Conservation (phyloP, 306 rosid genomes). For the Hippophae rhamnoides region DNA sequence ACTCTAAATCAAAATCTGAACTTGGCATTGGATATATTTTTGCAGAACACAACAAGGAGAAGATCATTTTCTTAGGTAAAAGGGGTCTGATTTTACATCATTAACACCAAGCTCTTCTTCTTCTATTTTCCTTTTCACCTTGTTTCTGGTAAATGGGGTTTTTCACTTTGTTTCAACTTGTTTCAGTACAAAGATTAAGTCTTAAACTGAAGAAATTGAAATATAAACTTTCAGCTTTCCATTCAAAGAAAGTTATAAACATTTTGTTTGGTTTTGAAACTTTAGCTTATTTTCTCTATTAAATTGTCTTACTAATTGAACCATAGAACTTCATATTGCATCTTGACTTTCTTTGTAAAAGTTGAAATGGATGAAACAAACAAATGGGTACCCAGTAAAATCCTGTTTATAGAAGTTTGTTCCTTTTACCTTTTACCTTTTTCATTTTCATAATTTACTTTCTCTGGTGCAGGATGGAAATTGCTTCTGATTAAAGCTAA, state of each 20-base stretch:
- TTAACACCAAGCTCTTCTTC: slow-evolving; percentile 14
- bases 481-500: slow-evolving; percentile 24
- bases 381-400: slow-evolving; percentile 1
- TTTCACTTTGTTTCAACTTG: too few relatives aligned
- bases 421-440: slow-evolving; percentile 12
- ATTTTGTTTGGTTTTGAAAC: slow-evolving; percentile 31
- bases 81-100: slow-evolving; percentile 37
- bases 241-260: slow-evolving; percentile 24
- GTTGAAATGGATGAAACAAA: not conserved
- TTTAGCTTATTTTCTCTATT: not conserved
- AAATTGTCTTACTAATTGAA: slow-evolving; percentile 1
- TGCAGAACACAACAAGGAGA: slow-evolving; percentile 26
- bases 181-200: too few relatives aligned
- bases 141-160: not conserved
- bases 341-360: slow-evolving; percentile 2
- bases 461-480: slow-evolving; percentile 35
- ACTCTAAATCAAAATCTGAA: not conserved
- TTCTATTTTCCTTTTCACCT: slow-evolving; percentile 21
- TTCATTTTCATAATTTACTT: slow-evolving; percentile 8
- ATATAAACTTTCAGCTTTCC: slow-evolving; percentile 1
- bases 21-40: slow-evolving; percentile 11
- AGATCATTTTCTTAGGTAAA: slow-evolving; percentile 30
- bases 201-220: too few relatives aligned
- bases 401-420: slow-evolving; percentile 3
- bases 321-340: not conserved